Base-by-base conservation (phyloP, 2,329 filamentous ascomycete species). In the Escovopsis sp. region DNA sequence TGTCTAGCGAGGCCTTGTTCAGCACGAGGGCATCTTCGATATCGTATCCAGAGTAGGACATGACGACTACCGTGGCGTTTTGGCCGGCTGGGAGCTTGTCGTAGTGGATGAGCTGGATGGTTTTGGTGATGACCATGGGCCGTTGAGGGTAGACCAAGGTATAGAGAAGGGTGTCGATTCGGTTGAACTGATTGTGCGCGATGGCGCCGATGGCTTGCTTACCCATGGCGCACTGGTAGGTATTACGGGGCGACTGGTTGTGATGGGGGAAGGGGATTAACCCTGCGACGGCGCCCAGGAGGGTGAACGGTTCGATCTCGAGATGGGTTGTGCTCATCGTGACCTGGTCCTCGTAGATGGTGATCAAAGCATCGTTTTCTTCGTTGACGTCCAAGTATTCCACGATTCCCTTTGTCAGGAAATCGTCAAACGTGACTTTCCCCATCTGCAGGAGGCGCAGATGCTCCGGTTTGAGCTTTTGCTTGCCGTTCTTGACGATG, bases 151-250 rank as follows among this genome's bases (percentile, higher is more conserved):
- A 98, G 4, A 98, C 91, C 67, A 98, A 85, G 1, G 94, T 84
- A 59, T 95, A 96, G 6, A 98, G 75, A 12, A 98, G 71, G 0
- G 89, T 96, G 56, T 98, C 91, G 59, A 98, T 95, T 44, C 91
- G 81, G 54, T 89, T 85, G 65, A 95, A 94, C 61, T 98, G 91
- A 58, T 98, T 98, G 58, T 94, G 94, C 12, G 89, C 91, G 58
- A 98, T 96, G 32, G 89, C 88, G 32, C 91, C 91, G 59, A 98
- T 96, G 34, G 91, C 91, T 82, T 98, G 91, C 67, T 98, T 98
- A 75, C 91, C 91, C 91, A 98, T 98, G 65, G 91, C 91, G 66
- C 89, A 95, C 70, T 96, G 89, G 57, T 98, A 98, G 0, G 91
- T 98, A 59, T 98, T 98, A 72, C 91, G 76, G 9, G 91, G 91